Percentiles rank a stretch among this genome's conserved stretches.
Evolutionary conservation across 2,329 filamentous ascomycete genomes (phyloP).

Genomic region (Hypoxylon sp.): DNA sequence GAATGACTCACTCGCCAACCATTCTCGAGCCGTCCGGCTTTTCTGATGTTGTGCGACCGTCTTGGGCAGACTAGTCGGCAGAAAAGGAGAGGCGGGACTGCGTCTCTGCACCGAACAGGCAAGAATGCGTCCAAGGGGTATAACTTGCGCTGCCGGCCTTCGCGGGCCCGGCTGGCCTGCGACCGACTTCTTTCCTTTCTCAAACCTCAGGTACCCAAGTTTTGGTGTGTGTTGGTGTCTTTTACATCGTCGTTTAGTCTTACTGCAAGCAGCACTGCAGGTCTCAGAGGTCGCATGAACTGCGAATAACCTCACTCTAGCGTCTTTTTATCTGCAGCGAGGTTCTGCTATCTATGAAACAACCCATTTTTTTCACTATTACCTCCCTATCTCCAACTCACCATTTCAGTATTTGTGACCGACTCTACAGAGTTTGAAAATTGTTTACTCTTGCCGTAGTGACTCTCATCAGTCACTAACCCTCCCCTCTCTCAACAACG

Average conservation of each 20-base stretch:
- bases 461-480: constrained; percentile 15
- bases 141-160: constrained; percentile 43
- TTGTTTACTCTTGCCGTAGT: constrained; percentile 15
- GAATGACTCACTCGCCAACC: constrained; percentile 47
- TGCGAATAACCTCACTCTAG: constrained; percentile 46
- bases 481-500: constrained; percentile 20
- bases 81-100: constrained; percentile 33
- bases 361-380: constrained; percentile 11
- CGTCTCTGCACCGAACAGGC: constrained; percentile 18
- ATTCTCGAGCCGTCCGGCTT: constrained; percentile 36
- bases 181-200: constrained; percentile 36
- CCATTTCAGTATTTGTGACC: constrained; percentile 11
- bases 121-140: constrained; percentile 37
- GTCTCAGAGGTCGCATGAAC: constrained; percentile 43
- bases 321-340: constrained; percentile 34
- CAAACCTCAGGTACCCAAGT: constrained; percentile 35
- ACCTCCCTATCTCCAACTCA: constrained; percentile 19
- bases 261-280: constrained; percentile 37
- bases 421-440: constrained; percentile 8
- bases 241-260: constrained; percentile 29
- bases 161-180: constrained; percentile 35
- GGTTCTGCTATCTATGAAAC: constrained; percentile 27
- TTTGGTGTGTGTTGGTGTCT: constrained; percentile 17
- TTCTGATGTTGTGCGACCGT: constrained; percentile 41
- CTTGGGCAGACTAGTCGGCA: constrained; percentile 27